Base-by-base conservation (phyloP, 176 grass and related monocot species). In the Canna indica region DNA sequence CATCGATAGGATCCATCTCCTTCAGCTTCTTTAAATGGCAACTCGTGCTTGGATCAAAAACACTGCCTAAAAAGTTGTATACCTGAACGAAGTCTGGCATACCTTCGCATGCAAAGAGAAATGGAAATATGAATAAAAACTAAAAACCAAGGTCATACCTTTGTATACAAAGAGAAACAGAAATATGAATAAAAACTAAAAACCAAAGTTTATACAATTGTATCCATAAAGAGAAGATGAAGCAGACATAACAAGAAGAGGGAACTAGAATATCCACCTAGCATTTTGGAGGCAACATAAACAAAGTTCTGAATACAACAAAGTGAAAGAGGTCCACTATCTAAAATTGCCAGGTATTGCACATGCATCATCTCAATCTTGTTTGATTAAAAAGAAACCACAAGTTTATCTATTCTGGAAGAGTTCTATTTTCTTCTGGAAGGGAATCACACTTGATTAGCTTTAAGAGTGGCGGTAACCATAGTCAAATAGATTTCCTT, bases 1-100 rank as follows among this genome's bases (percentile, higher is more conserved):
- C 94, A 86, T 99, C 94, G 86, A 99, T 90, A 39, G 89, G 94
- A 83, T 93, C 86, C 94, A 99, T 99, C 84, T 93, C 94, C 47
- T 93, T 93, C 41, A 99, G 84, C 79, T 99, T 93, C 76, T 99
- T 82, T 61, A 99, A 82, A 80, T 93, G 94, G 27, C 84, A 90
- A 48, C 85, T 82, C 69, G 90, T 99, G 71, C 75, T 90, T 85
- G 94, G 94, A 83, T 99, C 94, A 38, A 99, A 99, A 79, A 99
- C 27, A 76, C 78, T 99, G 56, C 86, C 94, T 53, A 99, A 82
- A 81, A 99, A 99, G 30, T 61, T 88, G 70, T 99, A 99, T 47
- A 99, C 90, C 81, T 80, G 82, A 20, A 82, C 78, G 78, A 99
- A 99, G 85, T 99, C 94, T 47, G 94, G 94, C 90, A 88, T 93